These are phyloP conservation scores for Skeletonema tropicum DNA, from an alignment of 108 stramenopile species.

Conservation along the genomic window DNA sequence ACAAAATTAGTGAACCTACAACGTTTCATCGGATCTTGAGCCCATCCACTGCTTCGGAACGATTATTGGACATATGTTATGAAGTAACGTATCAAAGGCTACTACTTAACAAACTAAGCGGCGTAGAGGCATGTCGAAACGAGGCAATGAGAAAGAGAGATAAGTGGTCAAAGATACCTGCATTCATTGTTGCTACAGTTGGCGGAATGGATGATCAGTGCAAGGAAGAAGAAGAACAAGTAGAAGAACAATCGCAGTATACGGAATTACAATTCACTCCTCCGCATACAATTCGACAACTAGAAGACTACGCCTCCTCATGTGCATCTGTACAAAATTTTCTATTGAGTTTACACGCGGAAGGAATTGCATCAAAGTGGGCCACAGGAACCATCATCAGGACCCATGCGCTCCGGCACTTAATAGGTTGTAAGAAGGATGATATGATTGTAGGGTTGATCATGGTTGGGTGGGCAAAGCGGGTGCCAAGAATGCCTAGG, in stretches of 20 bases:
- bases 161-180: conserved; percentile 71
- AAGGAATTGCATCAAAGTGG: conserved; percentile 73
- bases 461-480: conserved; percentile 69
- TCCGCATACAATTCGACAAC: conserved; percentile 58
- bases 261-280: conserved; percentile 54
- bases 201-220: conserved; percentile 54
- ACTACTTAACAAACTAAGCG: conserved; percentile 26
- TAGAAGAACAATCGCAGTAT: conserved; percentile 13
- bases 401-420: conserved; percentile 68
- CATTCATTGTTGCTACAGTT: conserved; percentile 70
- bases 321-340: conserved; percentile 80
- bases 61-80: conserved; percentile 67
- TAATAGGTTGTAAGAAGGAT: conserved; percentile 49
- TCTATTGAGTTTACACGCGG: conserved; percentile 67
- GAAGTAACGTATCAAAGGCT: conserved; percentile 52
- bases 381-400: conserved; percentile 73
- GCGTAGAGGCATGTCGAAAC: conserved; percentile 37
- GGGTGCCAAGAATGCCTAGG: conserved; percentile 30
- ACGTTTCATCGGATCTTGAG: conserved; percentile 66
- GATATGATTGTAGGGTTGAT: conserved; percentile 76
- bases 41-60: conserved; percentile 44
- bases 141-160: conserved; percentile 64
- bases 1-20: conserved; percentile 70
- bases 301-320: conserved; percentile 80
- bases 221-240: neutral